Base-by-base conservation (phyloP, 345 rosid genomes). In the Lumnitzera littorea region DNA sequence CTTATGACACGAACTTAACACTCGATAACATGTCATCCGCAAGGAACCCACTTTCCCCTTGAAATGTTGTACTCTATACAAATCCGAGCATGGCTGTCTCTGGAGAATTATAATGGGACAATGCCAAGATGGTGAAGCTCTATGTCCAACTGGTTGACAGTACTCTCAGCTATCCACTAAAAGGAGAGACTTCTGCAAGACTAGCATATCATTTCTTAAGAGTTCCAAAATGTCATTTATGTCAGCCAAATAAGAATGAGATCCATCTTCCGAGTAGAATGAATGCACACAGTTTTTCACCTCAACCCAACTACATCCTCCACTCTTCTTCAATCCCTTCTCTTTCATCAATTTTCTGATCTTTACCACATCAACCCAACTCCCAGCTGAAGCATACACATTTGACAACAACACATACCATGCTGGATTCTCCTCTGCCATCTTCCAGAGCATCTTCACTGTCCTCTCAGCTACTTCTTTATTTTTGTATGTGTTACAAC, bases 261-360 rank as follows among this genome's bases (percentile, higher is more conserved):
- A 46, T 54, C 68, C 70, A 57, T 73, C 84, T 62, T 67, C 82
- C 0, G 86, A 74, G 68, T 65, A 71, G 69, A 84, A 84, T 7
- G 72, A 70, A 58, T 67, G 74, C 24, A 79, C 66, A 55, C 24
- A 59, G 67, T 58, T 73, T 65, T 70, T 76, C 54, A 82, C 74
- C 72, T 84, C 84, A 43, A 81, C 52, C 90, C 87, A 84, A 61
- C 85, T 81, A 62, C 72, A 81, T 24, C 87, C 87, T 0, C 60
- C 70, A 13, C 36, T 74, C 75, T 82, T 84, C 66, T 69, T 82
- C 77, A 81, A 58, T 15, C 84, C 83, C 27, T 74, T 81, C 54
- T 72, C 75, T 58, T 49, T 77, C 86, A 84, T 79, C 61, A 82
- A 20, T 50, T 72, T 79, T 74, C 90, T 57, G 20, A 82, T 60